Evolutionary conservation across 495 filamentous ascomycete genomes (phyloP).

Genomic region (Xanthoparmelia taractica): DNA sequence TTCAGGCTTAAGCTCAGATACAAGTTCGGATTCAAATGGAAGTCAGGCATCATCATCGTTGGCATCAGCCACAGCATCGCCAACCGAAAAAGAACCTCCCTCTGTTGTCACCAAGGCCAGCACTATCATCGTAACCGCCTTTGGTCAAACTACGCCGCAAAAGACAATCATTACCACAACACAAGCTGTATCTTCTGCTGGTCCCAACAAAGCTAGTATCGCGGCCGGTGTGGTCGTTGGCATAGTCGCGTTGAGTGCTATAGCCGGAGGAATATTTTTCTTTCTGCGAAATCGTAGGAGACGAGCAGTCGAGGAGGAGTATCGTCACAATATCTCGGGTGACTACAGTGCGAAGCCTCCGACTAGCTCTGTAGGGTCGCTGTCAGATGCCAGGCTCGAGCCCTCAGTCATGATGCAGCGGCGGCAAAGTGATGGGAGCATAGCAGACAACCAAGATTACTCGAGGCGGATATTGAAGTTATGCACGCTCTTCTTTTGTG

Average conservation of each 20-base stretch:
- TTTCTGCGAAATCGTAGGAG: conserved; percentile 68
- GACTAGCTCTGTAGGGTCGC: conserved; percentile 53
- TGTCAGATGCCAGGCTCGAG: conserved; percentile 79
- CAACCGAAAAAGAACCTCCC: conserved; percentile 17
- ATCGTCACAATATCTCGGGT: conserved; percentile 56
- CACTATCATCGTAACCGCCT: conserved; percentile 37
- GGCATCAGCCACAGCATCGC: conserved; percentile 6
- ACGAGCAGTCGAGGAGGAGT: conserved; percentile 69
- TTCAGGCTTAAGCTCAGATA: conserved; percentile 16
- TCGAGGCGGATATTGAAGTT: conserved; percentile 93
- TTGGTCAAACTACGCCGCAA: conserved; percentile 25
- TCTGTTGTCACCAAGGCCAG: conserved; percentile 31
- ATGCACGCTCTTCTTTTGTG: conserved; percentile 25
- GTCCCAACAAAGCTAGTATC: conserved; percentile 64
- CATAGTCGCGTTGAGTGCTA: conserved; percentile 58
- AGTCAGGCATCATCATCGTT: conserved; percentile 6
- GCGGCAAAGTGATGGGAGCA: conserved; percentile 91
- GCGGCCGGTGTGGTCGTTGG: conserved; percentile 85
- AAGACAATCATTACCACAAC: conserved; percentile 19
- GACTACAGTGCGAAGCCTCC: conserved; percentile 58
- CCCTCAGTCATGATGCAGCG: conserved; percentile 75
- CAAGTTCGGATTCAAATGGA: conserved; percentile 17
- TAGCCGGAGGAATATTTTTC: conserved; percentile 63
- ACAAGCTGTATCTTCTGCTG: conserved; percentile 21
- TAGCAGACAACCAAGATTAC: conserved; percentile 96